A percentile compares a stretch with the other conserved stretches of the same genome.
Evolutionary conservation across 1,284 basidiomycete genomes (phyloP).

Genomic region (Ustilago shanxiensis): DNA sequence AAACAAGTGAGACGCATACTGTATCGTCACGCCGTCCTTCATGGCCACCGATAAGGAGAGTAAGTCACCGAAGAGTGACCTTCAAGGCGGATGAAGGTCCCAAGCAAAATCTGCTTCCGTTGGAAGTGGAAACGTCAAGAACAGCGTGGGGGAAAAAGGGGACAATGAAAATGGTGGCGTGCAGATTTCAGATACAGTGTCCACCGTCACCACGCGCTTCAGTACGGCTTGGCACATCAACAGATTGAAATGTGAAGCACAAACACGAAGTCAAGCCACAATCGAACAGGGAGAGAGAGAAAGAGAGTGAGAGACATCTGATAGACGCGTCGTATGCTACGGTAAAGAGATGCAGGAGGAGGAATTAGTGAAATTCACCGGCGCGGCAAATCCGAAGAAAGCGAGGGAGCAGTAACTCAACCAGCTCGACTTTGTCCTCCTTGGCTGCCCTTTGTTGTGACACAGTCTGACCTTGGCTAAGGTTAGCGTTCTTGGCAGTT

Average conservation of each 20-base stretch:
- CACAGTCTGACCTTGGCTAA: neutral
- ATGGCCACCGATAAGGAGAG: too few relatives aligned
- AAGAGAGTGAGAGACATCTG: too few relatives aligned
- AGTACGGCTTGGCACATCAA: neutral
- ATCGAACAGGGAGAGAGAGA: neutral
- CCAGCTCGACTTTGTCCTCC: neutral
- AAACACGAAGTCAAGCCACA: neutral
- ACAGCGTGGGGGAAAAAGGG: constrained; percentile 4
- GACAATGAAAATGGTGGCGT: constrained; percentile 2
- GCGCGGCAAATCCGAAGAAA: constrained; percentile 5
- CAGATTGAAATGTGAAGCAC: too few relatives aligned
- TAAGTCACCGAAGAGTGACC: too few relatives aligned
- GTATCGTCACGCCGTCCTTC: neutral
- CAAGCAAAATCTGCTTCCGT: neutral
- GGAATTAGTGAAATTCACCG: neutral
- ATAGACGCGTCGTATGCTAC: too few relatives aligned
- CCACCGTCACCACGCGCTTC: neutral
- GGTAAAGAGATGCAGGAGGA: neutral
- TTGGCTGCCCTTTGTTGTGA: neutral
- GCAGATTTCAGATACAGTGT: neutral
- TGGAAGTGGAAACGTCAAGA: neutral
- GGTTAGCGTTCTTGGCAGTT: neutral
- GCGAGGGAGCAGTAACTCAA: neutral
- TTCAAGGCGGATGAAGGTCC: neutral
- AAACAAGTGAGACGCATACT: neutral